Evolutionary conservation across 495 filamentous ascomycete species (phyloP).

Genomic region (Geoglossum glabrum): DNA sequence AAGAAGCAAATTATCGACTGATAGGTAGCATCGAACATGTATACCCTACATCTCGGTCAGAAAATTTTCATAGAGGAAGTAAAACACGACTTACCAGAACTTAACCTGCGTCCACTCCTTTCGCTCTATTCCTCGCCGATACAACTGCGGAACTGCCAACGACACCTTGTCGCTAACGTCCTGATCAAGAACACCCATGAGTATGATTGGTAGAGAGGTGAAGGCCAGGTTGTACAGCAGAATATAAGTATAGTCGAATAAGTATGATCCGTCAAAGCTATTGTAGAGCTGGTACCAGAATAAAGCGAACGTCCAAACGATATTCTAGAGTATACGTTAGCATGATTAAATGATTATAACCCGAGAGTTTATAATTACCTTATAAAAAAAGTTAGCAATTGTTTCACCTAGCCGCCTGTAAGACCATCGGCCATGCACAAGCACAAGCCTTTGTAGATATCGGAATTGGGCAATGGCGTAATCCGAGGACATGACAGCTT

Average conservation of each 20-base stretch:
- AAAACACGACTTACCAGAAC: slow-evolving; percentile 54
- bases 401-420: slow-evolving; percentile 85
- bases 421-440: slow-evolving; percentile 94
- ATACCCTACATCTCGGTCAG: slow-evolving; percentile 41
- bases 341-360: background rate
- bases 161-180: slow-evolving; percentile 91
- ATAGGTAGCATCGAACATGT: slow-evolving; percentile 89
- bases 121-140: slow-evolving; percentile 87
- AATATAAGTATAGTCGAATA: slow-evolving; percentile 96
- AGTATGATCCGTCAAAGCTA: slow-evolving; percentile 87
- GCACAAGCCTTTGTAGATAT: slow-evolving; percentile 72
- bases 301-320: slow-evolving; percentile 92
- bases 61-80: slow-evolving; percentile 6
- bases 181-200: slow-evolving; percentile 95
- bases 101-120: slow-evolving; percentile 94
- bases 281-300: slow-evolving; percentile 97
- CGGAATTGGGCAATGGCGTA: slow-evolving; percentile 98
- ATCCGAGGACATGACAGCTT: slow-evolving; percentile 97
- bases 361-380: slow-evolving; percentile 30
- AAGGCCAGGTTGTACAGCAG: slow-evolving; percentile 92
- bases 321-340: slow-evolving; percentile 38
- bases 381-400: slow-evolving; percentile 99
- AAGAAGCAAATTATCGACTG: slow-evolving; percentile 87
- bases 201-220: slow-evolving; percentile 83
- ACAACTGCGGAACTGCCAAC: slow-evolving; percentile 83